Evolutionary conservation across 148 eudicot genomes (phyloP).

Genomic region (Chenopodium suecicum): DNA sequence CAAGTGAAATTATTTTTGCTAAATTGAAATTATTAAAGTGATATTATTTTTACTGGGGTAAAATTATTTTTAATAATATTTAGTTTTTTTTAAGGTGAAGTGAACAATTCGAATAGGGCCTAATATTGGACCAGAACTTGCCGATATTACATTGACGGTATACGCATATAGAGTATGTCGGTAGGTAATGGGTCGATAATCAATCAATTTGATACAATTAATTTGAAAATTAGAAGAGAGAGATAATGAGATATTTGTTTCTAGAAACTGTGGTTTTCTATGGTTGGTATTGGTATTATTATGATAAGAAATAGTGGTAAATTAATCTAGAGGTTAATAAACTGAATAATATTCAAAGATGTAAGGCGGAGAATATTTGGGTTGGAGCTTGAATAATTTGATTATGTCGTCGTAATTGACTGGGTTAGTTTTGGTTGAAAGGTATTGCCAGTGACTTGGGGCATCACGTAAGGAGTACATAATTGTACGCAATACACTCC

Average conservation of each 20-base stretch:
- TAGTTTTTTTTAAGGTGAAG: no score
- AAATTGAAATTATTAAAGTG: no score
- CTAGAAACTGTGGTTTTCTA: constrained; percentile 24
- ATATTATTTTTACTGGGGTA: no score
- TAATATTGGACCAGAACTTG: no score
- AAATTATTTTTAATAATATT: no score
- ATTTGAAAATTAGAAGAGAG: background rate
- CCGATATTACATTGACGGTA: no score
- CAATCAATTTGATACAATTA: background rate
- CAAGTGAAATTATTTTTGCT: no score
- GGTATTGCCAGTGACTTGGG: background rate
- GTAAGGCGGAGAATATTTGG: constrained; percentile 11
- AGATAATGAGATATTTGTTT: constrained; percentile 11
- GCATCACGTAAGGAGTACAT: no score
- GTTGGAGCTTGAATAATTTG: constrained; percentile 4
- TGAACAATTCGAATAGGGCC: no score
- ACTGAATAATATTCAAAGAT: background rate
- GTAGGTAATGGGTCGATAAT: no score
- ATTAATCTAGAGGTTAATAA: background rate
- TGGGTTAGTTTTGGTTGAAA: background rate
- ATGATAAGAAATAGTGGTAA: background rate
- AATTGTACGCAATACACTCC: no score
- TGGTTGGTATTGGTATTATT: background rate
- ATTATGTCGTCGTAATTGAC: constrained; percentile 15
- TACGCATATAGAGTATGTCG: no score